These are phyloP conservation scores for Fusarium continuum DNA, from an alignment of 2,329 filamentous ascomycete species.

Conservation along the genomic window DNA sequence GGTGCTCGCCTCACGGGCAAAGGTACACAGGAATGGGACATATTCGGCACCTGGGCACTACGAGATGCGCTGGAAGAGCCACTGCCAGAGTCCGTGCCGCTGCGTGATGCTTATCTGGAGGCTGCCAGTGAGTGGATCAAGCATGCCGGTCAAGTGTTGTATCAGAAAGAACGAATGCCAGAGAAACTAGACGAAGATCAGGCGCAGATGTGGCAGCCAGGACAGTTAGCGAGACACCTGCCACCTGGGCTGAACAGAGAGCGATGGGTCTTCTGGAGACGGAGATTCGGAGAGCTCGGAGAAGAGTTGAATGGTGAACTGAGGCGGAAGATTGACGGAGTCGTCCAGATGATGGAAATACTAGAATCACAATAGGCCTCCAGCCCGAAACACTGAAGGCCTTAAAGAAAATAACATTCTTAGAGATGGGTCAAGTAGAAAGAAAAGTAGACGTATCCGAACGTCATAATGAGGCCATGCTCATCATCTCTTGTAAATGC, in stretches of 20 bases:
- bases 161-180: constrained; percentile 21
- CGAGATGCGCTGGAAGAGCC: constrained; percentile 45
- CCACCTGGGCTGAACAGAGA: constrained; percentile 38
- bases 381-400: too few species aligned
- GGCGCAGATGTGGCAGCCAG: constrained; percentile 31
- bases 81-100: constrained; percentile 16
- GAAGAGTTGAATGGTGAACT: constrained; percentile 26
- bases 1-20: constrained; percentile 44
- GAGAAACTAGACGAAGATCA: constrained; percentile 34
- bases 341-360: constrained; percentile 33
- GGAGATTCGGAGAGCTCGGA: constrained; percentile 39
- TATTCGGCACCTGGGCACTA: constrained; percentile 46
- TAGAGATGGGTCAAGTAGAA: neutral
- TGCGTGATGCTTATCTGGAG: constrained; percentile 34
- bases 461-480: neutral
- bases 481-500: constrained; percentile 16
- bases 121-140: constrained; percentile 45
- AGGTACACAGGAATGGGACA: constrained; percentile 35
- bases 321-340: constrained; percentile 34
- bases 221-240: constrained; percentile 24
- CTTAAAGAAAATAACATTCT: neutral
- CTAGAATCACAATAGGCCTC: too few species aligned
- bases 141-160: constrained; percentile 43
- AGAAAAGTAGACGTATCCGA: neutral
- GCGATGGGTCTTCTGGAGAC: constrained; percentile 47